Percentiles rank a stretch among this genome's conserved stretches.
Conservation (phyloP, 352 stramenopile genomes). For the Thalassiosira mediterranea region DNA sequence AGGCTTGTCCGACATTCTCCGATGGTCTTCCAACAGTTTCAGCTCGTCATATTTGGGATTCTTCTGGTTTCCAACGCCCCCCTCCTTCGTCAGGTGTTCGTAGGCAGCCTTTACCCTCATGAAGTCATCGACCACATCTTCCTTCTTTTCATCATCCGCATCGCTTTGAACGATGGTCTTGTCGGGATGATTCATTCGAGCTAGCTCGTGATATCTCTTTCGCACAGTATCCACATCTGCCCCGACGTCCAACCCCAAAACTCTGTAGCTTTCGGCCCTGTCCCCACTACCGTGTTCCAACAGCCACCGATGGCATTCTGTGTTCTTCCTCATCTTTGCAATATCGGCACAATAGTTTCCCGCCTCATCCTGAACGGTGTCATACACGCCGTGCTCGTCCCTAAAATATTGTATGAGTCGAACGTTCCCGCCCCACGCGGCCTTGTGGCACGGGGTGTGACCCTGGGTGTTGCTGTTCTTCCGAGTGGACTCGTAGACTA, state of each 20-base stretch:
- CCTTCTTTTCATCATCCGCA: slow-evolving; percentile 24
- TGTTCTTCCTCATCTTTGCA: slow-evolving; percentile 76
- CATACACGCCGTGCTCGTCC: slow-evolving; percentile 66
- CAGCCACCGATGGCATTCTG: slow-evolving; percentile 62
- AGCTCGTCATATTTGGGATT: slow-evolving; percentile 77
- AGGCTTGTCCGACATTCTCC: slow-evolving; percentile 3
- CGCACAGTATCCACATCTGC: slow-evolving; percentile 35
- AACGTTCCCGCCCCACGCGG: slow-evolving; percentile 77
- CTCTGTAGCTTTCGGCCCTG: slow-evolving; percentile 50
- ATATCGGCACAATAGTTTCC: slow-evolving; percentile 81
- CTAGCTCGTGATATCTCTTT: slow-evolving; percentile 43
- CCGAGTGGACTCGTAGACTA: slow-evolving; percentile 48
- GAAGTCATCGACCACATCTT: slow-evolving; percentile 46
- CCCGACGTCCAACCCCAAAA: slow-evolving; percentile 58
- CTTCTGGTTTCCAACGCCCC: slow-evolving; percentile 65
- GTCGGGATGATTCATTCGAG: slow-evolving; percentile 60
- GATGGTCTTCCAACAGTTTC: slow-evolving; percentile 44
- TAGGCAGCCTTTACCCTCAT: slow-evolving; percentile 70
- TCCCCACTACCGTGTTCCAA: slow-evolving; percentile 58
- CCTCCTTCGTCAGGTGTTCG: slow-evolving; percentile 70
- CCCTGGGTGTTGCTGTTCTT: slow-evolving; percentile 59
- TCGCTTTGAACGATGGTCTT: slow-evolving; percentile 27
- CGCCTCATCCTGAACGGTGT: slow-evolving; percentile 66
- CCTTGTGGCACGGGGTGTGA: slow-evolving; percentile 77
- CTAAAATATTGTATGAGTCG: slow-evolving; percentile 66